Base-by-base conservation (phyloP, 2,329 filamentous ascomycete genomes). In the Rhinocladiella mackenziei region DNA sequence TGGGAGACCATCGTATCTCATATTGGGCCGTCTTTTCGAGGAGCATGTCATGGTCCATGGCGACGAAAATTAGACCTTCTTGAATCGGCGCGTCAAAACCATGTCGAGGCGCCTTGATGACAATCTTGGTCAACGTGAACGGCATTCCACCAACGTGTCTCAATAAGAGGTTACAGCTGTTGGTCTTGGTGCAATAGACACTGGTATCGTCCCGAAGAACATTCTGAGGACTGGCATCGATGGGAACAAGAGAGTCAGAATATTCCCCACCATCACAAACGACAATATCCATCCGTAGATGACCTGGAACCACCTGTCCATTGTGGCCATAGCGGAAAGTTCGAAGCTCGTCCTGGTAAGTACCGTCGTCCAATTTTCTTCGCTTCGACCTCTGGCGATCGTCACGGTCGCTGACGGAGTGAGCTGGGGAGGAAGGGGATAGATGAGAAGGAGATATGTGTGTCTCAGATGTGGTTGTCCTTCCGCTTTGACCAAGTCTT, bases 171-270 rank as follows among this genome's bases (percentile, higher is more conserved):
- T 95, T 95, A 69, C 89, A 96, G 45, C 81, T 78, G 50, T 84
- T 84, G n/a, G 80, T 82, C 62, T 91, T 86, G 26, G 89, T 94
- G 66, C 89, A 94, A 62, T 96, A 97, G 2, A 95, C 87, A 8
- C 84, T 86, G 45, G 75, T 74, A 64, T 97, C 87, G 62, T 89
- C 82, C 55, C 78, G 81, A 50, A 97, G 73, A 19, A 96, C 82
- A 62, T 95, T 95, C 56, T 89, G 86, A 14, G 83, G 80, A 9
- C 77, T 76, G 52, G 86, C 86, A 20, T 65, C 66, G 25, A 69
- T 69, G 8, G 72, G 67, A 42, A 72, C 61, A 13, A 64, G 67
- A 56, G 82, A 78, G 50, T 83, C 81, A 38, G 76, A 73, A 56
- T 76, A 78, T 47, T 74, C 71, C 31, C 89, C 89, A 29, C 88